Evolutionary conservation across 2,329 filamentous ascomycete species (phyloP).

Genomic region (Fusarium metavorans): DNA sequence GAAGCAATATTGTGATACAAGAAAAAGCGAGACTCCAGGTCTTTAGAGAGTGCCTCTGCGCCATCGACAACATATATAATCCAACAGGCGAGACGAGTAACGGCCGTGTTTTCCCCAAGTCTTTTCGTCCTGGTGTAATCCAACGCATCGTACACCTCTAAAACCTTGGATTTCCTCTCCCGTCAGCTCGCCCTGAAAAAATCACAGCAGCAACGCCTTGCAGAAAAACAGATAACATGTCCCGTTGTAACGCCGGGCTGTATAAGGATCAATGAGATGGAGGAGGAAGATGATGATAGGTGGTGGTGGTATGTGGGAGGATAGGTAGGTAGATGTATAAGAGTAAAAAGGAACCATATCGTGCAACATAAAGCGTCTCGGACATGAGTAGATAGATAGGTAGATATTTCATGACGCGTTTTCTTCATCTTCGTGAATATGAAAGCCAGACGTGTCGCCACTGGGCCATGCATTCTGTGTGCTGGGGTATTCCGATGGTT

Average conservation of each 20-base stretch:
- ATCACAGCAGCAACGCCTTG: conserved; percentile 30
- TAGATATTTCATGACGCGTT: conserved; percentile 28
- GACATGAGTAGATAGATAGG: neutral
- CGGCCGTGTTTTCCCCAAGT: neutral
- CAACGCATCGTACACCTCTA: conserved; percentile 10
- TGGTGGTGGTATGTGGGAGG: neutral
- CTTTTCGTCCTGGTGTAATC: neutral
- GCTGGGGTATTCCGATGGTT: conserved; percentile 68
- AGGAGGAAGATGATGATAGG: conserved; percentile 2
- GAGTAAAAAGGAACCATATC: conserved; percentile 13
- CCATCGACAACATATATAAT: conserved; percentile 18
- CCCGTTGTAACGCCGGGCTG: conserved; percentile 24
- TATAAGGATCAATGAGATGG: conserved; percentile 11
- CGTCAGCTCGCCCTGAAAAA: conserved; percentile 2
- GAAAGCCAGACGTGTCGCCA: conserved; percentile 48
- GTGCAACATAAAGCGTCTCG: conserved; percentile 17
- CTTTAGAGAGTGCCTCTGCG: conserved; percentile 13
- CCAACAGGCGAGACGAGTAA: neutral
- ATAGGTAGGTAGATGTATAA: conserved; percentile 4
- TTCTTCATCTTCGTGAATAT: conserved; percentile 56
- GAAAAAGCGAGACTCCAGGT: conserved; percentile 12
- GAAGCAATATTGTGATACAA: conserved; percentile 32
- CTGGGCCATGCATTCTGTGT: conserved; percentile 59
- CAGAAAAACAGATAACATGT: conserved; percentile 16
- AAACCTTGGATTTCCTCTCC: neutral